Evolutionary conservation across 2,329 filamentous ascomycete genomes (phyloP).

Genomic region (Orbilia oligospora): DNA sequence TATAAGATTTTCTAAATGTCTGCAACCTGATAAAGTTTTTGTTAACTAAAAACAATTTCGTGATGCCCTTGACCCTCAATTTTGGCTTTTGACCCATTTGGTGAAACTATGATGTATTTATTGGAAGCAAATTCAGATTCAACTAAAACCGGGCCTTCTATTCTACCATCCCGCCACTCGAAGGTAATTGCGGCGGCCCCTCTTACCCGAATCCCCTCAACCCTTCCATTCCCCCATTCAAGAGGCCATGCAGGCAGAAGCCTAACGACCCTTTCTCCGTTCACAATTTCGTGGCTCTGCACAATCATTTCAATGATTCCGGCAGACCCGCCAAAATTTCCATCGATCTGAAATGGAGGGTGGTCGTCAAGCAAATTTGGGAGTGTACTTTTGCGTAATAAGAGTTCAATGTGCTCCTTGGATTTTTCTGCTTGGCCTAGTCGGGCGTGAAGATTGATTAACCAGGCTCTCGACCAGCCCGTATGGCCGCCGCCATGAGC

Average conservation of each 20-base stretch:
- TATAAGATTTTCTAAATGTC: no score
- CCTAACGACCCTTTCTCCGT: conserved; percentile 63
- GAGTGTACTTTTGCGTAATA: conserved; percentile 68
- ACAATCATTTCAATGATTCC: conserved; percentile 70
- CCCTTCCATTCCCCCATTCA: conserved; percentile 66
- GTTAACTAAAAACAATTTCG: background rate
- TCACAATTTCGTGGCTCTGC: conserved; percentile 65
- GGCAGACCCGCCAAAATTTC: conserved; percentile 70
- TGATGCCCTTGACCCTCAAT: conserved; percentile 35
- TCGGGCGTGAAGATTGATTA: conserved; percentile 70
- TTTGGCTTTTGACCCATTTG: conserved; percentile 5
- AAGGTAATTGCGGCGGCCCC: conserved; percentile 67
- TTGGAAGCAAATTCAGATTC: conserved; percentile 6
- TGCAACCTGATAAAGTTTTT: background rate
- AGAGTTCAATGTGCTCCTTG: conserved; percentile 66
- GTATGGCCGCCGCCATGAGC: conserved; percentile 70
- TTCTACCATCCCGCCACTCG: conserved; percentile 65
- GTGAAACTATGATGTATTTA: conserved; percentile 43
- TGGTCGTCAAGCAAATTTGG: conserved; percentile 69
- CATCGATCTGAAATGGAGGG: conserved; percentile 71
- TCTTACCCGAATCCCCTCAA: conserved; percentile 66
- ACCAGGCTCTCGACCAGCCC: conserved; percentile 72
- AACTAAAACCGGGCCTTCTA: conserved; percentile 42
- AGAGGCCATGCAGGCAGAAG: conserved; percentile 67
- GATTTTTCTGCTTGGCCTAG: conserved; percentile 67